These are phyloP conservation scores for Lagenaria siceraria DNA, from an alignment of 306 rosid species.

Conservation along the genomic window DNA sequence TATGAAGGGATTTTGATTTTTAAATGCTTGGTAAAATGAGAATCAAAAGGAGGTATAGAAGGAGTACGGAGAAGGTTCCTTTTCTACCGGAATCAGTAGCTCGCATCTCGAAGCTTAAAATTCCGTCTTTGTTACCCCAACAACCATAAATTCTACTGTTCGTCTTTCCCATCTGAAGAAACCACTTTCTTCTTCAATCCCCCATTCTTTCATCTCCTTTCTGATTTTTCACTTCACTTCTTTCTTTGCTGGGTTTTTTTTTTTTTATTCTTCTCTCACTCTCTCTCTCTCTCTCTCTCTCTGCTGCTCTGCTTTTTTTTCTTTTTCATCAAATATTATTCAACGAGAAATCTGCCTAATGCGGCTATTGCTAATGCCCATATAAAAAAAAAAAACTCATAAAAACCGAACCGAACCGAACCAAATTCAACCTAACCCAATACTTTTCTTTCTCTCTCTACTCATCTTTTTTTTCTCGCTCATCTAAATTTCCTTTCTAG, in stretches of 20 bases:
- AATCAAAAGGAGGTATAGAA: constrained; percentile 36
- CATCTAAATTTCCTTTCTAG: background rate
- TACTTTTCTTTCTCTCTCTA: background rate
- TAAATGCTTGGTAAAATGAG: constrained; percentile 61
- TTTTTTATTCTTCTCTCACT: background rate
- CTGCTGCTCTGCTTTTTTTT: constrained; percentile 7
- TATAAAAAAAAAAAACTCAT: background rate
- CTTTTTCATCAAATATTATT: background rate
- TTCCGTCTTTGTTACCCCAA: constrained; percentile 21
- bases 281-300: constrained; percentile 12
- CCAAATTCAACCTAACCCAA: constrained; percentile 3
- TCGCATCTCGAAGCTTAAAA: constrained; percentile 47
- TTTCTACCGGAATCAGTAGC: constrained; percentile 60
- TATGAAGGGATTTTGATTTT: constrained; percentile 3
- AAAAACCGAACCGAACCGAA: background rate
- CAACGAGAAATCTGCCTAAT: background rate
- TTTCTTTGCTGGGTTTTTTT: background rate
- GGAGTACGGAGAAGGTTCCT: constrained; percentile 69
- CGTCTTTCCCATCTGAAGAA: background rate
- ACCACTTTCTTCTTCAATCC: constrained; percentile 8
- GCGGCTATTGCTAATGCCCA: background rate
- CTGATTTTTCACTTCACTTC: background rate
- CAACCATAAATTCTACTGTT: constrained; percentile 1
- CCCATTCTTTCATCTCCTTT: constrained; percentile 15
- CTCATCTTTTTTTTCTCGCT: too few relatives aligned